Conservation (phyloP, 202 grass and related monocot genomes). For the Zoysia matrella region DNA sequence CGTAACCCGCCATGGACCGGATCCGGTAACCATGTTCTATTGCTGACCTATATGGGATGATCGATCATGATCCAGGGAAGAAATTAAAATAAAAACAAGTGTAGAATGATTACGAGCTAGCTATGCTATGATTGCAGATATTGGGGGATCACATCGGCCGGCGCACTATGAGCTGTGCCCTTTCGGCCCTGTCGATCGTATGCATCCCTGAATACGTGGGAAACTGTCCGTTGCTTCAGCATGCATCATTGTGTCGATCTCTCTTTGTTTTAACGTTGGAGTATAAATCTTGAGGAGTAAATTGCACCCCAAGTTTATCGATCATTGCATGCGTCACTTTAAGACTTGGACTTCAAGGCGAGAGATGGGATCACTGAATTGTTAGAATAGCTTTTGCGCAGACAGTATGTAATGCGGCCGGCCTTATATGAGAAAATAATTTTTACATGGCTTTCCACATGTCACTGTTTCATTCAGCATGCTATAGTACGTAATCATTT, state of each 20-base stretch:
- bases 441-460: not conserved
- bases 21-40: not conserved
- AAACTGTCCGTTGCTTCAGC: constrained; percentile 36
- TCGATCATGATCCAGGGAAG: constrained; percentile 14
- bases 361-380: not conserved
- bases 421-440: not conserved
- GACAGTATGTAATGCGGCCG: not conserved
- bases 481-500: too few relatives aligned
- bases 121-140: constrained; percentile 25
- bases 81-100: constrained; percentile 24
- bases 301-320: not conserved
- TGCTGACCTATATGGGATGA: not conserved
- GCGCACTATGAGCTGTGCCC: constrained; percentile 39
- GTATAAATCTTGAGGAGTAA: not conserved
- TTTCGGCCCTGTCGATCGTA: constrained; percentile 41
- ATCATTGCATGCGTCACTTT: not conserved
- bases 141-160: constrained; percentile 37
- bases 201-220: constrained; percentile 36
- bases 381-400: not conserved
- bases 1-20: too few relatives aligned
- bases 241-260: not conserved
- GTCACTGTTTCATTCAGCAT: not conserved
- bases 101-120: constrained; percentile 38
- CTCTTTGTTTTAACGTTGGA: not conserved
- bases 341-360: not conserved